Conservation (phyloP, 352 stramenopile species). For the Stramenopiles sp. region DNA sequence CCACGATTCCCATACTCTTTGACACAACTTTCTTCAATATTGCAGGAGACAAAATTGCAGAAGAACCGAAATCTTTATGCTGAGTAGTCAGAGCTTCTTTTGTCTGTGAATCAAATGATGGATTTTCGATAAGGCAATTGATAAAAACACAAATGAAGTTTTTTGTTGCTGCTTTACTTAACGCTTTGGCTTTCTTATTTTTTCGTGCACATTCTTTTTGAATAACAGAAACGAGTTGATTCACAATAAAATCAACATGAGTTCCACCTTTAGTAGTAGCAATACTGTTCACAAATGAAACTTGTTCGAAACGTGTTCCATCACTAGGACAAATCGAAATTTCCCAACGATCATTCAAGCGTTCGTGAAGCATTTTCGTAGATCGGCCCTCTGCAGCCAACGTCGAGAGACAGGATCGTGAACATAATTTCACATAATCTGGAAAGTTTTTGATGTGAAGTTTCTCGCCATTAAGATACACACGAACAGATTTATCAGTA, state of each 20-base stretch:
- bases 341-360: constrained; percentile 65
- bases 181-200: constrained; percentile 49
- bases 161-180: constrained; percentile 71
- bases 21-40: constrained; percentile 17
- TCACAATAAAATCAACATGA: constrained; percentile 63
- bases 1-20: constrained; percentile 41
- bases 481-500: constrained; percentile 37
- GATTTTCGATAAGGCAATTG: constrained; percentile 80
- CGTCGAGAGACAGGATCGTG: too few relatives aligned
- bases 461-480: constrained; percentile 67
- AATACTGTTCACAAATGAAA: constrained; percentile 93
- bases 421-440: constrained; percentile 43
- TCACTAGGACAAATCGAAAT: constrained; percentile 57
- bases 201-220: constrained; percentile 56
- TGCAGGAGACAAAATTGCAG: constrained; percentile 27
- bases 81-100: constrained; percentile 81
- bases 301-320: constrained; percentile 58
- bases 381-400: too few relatives aligned
- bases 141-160: constrained; percentile 78
- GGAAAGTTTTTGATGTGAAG: constrained; percentile 60
- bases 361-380: too few relatives aligned
- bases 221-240: constrained; percentile 48
- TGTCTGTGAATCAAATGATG: constrained; percentile 85
- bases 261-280: constrained; percentile 71
- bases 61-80: constrained; percentile 35